Evolutionary conservation across 2,329 filamentous ascomycete genomes (phyloP).

Genomic region (Paramyrothecium sp.): DNA sequence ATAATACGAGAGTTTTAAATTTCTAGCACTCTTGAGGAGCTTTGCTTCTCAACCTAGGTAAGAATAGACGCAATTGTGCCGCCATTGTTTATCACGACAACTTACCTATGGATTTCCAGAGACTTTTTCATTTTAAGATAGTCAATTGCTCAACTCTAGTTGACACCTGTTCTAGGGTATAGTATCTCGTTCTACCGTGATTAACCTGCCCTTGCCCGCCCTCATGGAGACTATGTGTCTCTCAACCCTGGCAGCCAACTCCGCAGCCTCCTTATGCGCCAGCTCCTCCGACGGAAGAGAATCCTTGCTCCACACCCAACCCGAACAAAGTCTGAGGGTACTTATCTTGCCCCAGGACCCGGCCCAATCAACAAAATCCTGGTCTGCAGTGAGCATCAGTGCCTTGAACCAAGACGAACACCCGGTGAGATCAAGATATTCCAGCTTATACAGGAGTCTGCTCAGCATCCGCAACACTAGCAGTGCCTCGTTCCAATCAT

Average conservation of each 20-base stretch:
- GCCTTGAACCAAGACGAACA: slow-evolving; percentile 55
- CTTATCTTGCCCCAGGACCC: slow-evolving; percentile 53
- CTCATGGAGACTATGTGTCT: slow-evolving; percentile 44
- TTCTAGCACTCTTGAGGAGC: too few relatives aligned
- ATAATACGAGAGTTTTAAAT: too few relatives aligned
- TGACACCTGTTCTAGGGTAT: too few relatives aligned
- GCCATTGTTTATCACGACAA: too few relatives aligned
- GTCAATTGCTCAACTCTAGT: too few relatives aligned
- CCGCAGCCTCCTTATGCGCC: slow-evolving; percentile 31
- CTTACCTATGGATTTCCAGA: too few relatives aligned
- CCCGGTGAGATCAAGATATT: slow-evolving; percentile 61
- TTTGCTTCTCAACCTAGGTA: too few relatives aligned
- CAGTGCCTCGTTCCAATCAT: slow-evolving; percentile 60
- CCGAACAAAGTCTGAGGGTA: slow-evolving; percentile 41
- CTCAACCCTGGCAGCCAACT: slow-evolving; percentile 42
- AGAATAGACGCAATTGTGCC: too few relatives aligned
- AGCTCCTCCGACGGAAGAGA: slow-evolving; percentile 28
- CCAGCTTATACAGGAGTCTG: slow-evolving; percentile 53
- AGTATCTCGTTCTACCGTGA: slow-evolving; percentile 45
- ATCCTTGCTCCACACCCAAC: slow-evolving; percentile 36
- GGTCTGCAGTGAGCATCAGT: slow-evolving; percentile 38
- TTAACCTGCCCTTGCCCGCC: slow-evolving; percentile 46
- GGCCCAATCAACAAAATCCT: slow-evolving; percentile 53
- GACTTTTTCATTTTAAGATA: too few relatives aligned
- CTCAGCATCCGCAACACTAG: slow-evolving; percentile 54